phyloP scores from a whole-genome alignment of 805 yeast genomes.

The Lipomyces spencermartinsiae region DNA sequence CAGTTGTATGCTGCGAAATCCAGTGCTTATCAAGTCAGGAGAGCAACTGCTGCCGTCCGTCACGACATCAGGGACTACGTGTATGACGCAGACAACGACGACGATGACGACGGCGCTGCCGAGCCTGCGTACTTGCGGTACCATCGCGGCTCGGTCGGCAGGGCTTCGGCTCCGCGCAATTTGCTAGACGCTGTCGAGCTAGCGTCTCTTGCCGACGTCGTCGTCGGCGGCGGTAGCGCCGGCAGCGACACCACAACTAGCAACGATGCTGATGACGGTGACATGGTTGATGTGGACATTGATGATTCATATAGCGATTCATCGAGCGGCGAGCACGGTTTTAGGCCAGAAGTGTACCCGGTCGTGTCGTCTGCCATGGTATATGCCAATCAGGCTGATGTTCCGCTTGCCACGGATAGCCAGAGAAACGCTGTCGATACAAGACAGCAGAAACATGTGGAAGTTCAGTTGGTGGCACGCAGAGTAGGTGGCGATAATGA shows the following conservation, averaged over 20 bases:
- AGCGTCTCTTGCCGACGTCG: not conserved
- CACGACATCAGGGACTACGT: not conserved
- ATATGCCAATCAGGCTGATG: not conserved
- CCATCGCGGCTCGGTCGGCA: conserved; percentile 6
- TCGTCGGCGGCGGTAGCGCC: not conserved
- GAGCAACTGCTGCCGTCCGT: not conserved
- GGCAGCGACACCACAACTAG: not conserved
- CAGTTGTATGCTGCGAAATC: not conserved
- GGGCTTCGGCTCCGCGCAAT: not conserved
- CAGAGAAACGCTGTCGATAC: not conserved
- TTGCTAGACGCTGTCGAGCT: not conserved
- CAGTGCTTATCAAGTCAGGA: not conserved
- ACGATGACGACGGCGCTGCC: not conserved
- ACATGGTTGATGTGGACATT: not conserved
- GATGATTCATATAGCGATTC: not conserved
- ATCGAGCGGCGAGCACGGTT: not conserved
- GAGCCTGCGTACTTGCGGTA: not conserved
- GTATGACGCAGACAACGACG: conserved; percentile 1
- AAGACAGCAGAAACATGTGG: not conserved
- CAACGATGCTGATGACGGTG: not conserved
- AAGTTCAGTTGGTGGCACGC: not conserved
- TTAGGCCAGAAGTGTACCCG: not conserved
- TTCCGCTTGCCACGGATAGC: not conserved
- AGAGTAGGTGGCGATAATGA: not conserved
- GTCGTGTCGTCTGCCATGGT: not conserved